Base-by-base conservation (phyloP, 495 filamentous ascomycete species). In the Tuber brumale region DNA sequence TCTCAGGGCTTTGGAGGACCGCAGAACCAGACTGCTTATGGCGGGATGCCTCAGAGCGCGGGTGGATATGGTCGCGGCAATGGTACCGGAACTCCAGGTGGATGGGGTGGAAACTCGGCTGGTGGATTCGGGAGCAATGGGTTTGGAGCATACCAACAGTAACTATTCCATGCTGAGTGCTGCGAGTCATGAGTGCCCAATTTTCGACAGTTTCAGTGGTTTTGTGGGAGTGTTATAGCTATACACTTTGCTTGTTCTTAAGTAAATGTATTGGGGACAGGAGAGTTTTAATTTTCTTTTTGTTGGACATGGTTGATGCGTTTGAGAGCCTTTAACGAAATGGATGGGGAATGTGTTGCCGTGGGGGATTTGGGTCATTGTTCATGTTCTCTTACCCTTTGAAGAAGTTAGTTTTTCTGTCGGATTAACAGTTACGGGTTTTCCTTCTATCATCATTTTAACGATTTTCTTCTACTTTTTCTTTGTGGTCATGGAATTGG, bases 51-150 rank as follows among this genome's bases (percentile, higher is more conserved):
- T n/a, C 90, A 88, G 66, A 92, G 90, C 80, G 90, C 91, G 77
- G 92, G 91, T 77, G 92, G 92, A 71, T 96, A 94, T 80, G 92
- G 92, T 69, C 93, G 93, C 85, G 92, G 91, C 79, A 92, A 94
- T 79, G 90, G 89, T 79, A 88, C 90, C 75, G 89, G 92, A 76
- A 90, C 89, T 81, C 86, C 90, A 81, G 92, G 92, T 80, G 92
- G 92, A 80, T 95, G 92, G 91, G 90, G 88, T 80, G 90, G 91
- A 81, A 86, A 87, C 35, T 86, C 89, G 69, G 86, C 86, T 8
- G 84, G 83, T 61, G 77, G 76, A 45, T 83, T 81, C 72, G 81
- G 79, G 42, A 88, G 89, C 80, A 87, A 87, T 78, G 88, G 88
- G 69, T 90, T 89, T 81, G 86, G 87, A 76, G 88, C 86, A 57